These are phyloP conservation scores for Aspergillus sp. DNA, from an alignment of 2,329 filamentous ascomycete genomes.

Conservation along the genomic window DNA sequence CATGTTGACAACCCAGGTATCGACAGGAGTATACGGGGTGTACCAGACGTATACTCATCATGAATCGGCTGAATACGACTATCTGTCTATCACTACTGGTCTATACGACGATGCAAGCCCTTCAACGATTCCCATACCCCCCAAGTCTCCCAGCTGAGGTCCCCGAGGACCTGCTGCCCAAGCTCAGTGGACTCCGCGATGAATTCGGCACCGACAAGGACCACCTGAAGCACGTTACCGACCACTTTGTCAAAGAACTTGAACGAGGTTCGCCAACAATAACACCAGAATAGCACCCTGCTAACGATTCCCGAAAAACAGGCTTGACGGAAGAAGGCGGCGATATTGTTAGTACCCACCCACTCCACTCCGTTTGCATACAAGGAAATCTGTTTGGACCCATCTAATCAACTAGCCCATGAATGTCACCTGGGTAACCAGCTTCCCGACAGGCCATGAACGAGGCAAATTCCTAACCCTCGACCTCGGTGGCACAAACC, in stretches of 20 bases:
- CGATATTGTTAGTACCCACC: slow-evolving; percentile 61
- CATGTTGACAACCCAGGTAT: too few species aligned
- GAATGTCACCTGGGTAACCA: slow-evolving; percentile 89
- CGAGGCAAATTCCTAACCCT: slow-evolving; percentile 73
- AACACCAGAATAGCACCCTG: neutral
- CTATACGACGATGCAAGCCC: too few species aligned
- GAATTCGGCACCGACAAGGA: slow-evolving; percentile 64
- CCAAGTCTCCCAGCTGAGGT: slow-evolving; percentile 31
- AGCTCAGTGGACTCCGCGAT: slow-evolving; percentile 72
- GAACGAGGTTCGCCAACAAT: slow-evolving; percentile 55
- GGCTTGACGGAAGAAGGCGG: slow-evolving; percentile 73
- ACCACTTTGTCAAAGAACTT: slow-evolving; percentile 76
- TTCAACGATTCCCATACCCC: slow-evolving; percentile 7
- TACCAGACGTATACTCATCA: too few species aligned
- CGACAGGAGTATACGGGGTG: too few species aligned
- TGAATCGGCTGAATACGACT: too few species aligned
- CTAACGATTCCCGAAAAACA: slow-evolving; percentile 21
- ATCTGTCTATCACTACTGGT: too few species aligned
- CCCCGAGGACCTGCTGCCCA: slow-evolving; percentile 63
- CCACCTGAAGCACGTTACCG: slow-evolving; percentile 78
- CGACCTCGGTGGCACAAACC: slow-evolving; percentile 86
- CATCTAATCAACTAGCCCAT: slow-evolving; percentile 61
- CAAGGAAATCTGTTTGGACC: neutral
- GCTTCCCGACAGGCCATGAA: slow-evolving; percentile 70
- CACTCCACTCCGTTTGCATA: neutral